These are phyloP conservation scores for Hyphopichia fennica DNA, from an alignment of 1,139 yeast species.

Conservation along the genomic window DNA sequence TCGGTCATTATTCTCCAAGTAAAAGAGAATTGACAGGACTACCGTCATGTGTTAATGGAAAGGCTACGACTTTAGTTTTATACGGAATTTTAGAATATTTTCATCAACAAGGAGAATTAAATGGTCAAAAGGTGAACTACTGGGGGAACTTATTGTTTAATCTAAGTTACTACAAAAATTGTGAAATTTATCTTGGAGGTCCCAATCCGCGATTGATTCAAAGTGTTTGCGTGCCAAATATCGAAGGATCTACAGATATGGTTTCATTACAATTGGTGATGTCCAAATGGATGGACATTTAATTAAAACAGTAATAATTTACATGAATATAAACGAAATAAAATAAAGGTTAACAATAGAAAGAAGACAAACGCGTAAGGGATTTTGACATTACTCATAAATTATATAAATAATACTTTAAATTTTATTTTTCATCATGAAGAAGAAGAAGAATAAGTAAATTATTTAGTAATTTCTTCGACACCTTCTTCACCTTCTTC, in stretches of 20 bases:
- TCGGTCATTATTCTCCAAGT: neutral
- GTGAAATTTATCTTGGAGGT: conserved; percentile 3
- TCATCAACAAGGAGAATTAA: neutral
- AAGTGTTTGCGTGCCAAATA: neutral
- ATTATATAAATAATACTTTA: neutral
- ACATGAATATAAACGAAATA: neutral
- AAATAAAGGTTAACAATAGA: neutral
- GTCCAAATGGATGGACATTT: conserved; percentile 11
- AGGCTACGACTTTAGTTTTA: conserved; percentile 7
- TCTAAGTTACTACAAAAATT: conserved; percentile 5
- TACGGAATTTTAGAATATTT: conserved; percentile 11
- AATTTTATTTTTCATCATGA: neutral
- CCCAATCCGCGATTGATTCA: neutral
- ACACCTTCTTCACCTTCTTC: conserved; percentile 29
- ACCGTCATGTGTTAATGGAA: neutral
- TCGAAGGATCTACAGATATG: neutral
- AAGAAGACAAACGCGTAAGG: neutral
- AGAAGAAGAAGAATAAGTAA: neutral
- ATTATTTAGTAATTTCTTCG: conserved; percentile 8
- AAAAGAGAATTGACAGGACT: neutral
- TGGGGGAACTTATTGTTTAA: conserved; percentile 9
- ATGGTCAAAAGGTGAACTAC: conserved; percentile 7
- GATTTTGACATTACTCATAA: neutral
- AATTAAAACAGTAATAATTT: neutral
- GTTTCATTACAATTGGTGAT: conserved; percentile 9